Percentiles rank a stretch among this genome's conserved stretches.
phyloP scores from a whole-genome alignment of 148 eudicot genomes.

The Cornus controversa region DNA sequence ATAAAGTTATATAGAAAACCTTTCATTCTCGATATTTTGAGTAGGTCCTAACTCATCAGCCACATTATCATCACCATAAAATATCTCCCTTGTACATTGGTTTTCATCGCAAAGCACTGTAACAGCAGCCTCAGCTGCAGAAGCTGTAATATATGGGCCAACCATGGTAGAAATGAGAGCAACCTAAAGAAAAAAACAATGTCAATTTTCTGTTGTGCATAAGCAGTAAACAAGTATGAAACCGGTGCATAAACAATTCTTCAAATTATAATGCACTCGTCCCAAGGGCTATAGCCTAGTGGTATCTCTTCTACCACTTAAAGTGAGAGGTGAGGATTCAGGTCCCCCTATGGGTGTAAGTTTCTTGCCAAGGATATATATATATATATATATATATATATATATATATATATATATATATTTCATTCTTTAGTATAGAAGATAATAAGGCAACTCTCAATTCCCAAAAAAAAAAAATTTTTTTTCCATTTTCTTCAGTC shows the following conservation, averaged over 20 bases:
- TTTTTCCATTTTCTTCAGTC: not conserved
- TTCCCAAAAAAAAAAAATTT: not conserved
- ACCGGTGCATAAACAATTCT: not conserved
- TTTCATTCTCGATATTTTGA: constrained; percentile 40
- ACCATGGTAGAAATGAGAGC: constrained; percentile 68
- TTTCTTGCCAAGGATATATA: no score
- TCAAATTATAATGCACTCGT: not conserved
- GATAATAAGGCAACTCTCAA: not conserved
- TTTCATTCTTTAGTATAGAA: not conserved
- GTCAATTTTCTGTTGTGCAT: not conserved
- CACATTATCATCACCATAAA: constrained; percentile 50
- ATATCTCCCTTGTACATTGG: constrained; percentile 64
- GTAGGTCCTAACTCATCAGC: constrained; percentile 38
- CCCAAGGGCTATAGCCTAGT: no score
- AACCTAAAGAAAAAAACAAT: constrained; percentile 41
- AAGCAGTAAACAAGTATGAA: not conserved
- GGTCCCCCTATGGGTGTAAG: no score
- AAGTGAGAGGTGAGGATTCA: no score
- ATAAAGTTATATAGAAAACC: constrained; percentile 25
- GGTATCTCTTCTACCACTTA: no score
- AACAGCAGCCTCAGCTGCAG: constrained; percentile 85
- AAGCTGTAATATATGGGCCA: constrained; percentile 64
- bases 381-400: no score
- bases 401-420: no score
- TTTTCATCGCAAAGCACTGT: constrained; percentile 73